phyloP scores from a whole-genome alignment of 1,139 yeast genomes.

The Yamadazyma pseudoaaseri region DNA sequence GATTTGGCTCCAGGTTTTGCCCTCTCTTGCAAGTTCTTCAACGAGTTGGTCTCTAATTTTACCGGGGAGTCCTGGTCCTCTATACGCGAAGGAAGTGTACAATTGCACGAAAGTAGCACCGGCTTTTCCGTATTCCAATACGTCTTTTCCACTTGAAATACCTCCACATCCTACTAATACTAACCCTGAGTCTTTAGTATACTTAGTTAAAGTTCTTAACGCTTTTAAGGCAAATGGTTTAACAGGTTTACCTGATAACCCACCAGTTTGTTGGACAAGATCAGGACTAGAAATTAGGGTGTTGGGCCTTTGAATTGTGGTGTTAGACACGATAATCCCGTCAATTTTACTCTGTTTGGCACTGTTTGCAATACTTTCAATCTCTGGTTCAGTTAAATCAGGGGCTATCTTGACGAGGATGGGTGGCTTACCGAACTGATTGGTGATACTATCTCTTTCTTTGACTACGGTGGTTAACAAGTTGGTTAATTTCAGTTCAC shows the following conservation, averaged over 20 bases:
- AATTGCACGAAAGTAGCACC: conserved; percentile 88
- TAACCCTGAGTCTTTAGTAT: conserved; percentile 68
- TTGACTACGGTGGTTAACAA: conserved; percentile 64
- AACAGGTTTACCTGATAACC: conserved; percentile 89
- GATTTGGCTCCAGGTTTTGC: conserved; percentile 81
- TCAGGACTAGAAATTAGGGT: conserved; percentile 48
- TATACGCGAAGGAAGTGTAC: conserved; percentile 88
- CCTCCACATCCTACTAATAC: conserved; percentile 96
- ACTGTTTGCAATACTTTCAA: conserved; percentile 78
- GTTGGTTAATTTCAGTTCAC: conserved; percentile 66
- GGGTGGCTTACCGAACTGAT: conserved; percentile 59
- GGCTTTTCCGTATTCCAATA: conserved; percentile 86
- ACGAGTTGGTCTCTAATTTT: conserved; percentile 76
- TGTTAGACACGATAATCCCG: conserved; percentile 90
- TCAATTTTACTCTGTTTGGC: conserved; percentile 78
- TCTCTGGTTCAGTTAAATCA: conserved; percentile 79
- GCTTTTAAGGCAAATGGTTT: conserved; percentile 78
- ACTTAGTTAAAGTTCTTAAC: conserved; percentile 63
- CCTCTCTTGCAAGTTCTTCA: conserved; percentile 64
- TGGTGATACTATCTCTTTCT: conserved; percentile 51
- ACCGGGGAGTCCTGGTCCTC: conserved; percentile 86
- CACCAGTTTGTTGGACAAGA: conserved; percentile 67
- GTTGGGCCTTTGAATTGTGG: conserved; percentile 80
- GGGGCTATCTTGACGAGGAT: conserved; percentile 91
- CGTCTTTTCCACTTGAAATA: conserved; percentile 79